Base-by-base conservation (phyloP, 2,329 filamentous ascomycete species). In the Calonectria pteridis region DNA sequence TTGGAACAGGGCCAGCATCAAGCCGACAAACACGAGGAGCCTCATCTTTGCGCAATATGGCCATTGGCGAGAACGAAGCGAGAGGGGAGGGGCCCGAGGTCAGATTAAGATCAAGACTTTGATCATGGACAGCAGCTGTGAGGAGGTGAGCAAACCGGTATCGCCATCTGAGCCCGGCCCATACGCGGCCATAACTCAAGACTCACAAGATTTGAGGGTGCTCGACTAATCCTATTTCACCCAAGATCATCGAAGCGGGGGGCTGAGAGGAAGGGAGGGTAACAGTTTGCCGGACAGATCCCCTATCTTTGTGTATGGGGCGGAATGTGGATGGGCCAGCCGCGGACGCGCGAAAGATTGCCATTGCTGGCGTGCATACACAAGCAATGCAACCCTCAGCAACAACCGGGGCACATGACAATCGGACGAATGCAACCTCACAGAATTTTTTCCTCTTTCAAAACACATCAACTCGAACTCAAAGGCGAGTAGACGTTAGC, bases 1-100 rank as follows among this genome's bases (percentile, higher is more conserved):
- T 67, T 77, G 76, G 18, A 77, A 69, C 26, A 46, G 49, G 16
- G 67, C 73, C 67, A 78, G 72, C 6, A 70, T 28, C 55, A 76
- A 33, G 28, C 50, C 40, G 33, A 29, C 29, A 58, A 46, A 51
- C n/a, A 33, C 28, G 46, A 72, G 29, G 29, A 74, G 9, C 71
- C 72, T 77, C 76, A 77, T 77, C 6, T 31, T 74, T 33, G 31
- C 40, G 20, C 33, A 59, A 35, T 35, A 59, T 37, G 55, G 7
- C 55, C 55, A 35, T 59, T 37, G n/a, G n/a, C 55, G 37, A 37
- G n/a, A 59, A 35, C 23, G 33, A 59, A 59, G 35, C 55, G 35
- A 37, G n/a, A 59, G 55, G 55, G n/a, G 20, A 51, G 33, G 31
- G 35, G n/a, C 20, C n/a, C 33, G n/a, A 59, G 55, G 55, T 37